Base-by-base conservation (phyloP, 208 protist species). In the Balamuthia mandrillaris region DNA sequence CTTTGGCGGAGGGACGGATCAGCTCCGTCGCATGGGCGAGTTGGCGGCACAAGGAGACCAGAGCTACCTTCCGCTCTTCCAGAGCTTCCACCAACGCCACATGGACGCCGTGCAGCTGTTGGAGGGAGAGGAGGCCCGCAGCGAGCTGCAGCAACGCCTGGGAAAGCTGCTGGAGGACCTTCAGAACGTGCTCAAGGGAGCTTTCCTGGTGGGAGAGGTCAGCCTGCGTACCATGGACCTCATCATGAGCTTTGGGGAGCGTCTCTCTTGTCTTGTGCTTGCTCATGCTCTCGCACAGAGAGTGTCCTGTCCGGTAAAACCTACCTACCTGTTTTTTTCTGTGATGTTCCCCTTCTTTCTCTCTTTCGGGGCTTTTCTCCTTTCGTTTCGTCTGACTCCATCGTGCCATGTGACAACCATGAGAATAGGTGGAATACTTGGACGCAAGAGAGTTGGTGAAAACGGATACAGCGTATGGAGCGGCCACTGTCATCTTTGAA, bases 261-360 rank as follows among this genome's bases (percentile, higher is more conserved):
- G 27, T 14, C 77, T 83, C 6, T 83, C 77, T 12, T 52, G 42
- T 54, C 37, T 56, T 33, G 35, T 83, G 24, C 65, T 83, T 6
- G 27, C 77, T 12, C 29, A 31, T 47, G 44, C 44, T 21, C 45
- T 39, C 33, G 42, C 45, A 77, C 91, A n/a, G 86, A 63, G 54
- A 27, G 18, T 18, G 35, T 41, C 16, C 5, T 47, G 21, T 4
- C 84, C 18, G 81, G 84, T 21, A 54, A 39, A 7, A 72, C 88
- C 16, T 88, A 81, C 5, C 91, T 89, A 10, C 87, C 92, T 6
- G 39, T 51, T 14, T 60, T 88, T 24, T 81, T 85, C 79, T 88
- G 90, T 31, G n/a, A n/a, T n/a, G n/a, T n/a, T n/a, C n/a, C n/a
- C n/a, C n/a, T n/a, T n/a, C n/a, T n/a, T n/a, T n/a, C n/a, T n/a